Evolutionary conservation across 1,139 yeast species (phyloP), one percentile per base, ranked within the genome.

Genomic region (Hyphopichia fennica): DNA sequence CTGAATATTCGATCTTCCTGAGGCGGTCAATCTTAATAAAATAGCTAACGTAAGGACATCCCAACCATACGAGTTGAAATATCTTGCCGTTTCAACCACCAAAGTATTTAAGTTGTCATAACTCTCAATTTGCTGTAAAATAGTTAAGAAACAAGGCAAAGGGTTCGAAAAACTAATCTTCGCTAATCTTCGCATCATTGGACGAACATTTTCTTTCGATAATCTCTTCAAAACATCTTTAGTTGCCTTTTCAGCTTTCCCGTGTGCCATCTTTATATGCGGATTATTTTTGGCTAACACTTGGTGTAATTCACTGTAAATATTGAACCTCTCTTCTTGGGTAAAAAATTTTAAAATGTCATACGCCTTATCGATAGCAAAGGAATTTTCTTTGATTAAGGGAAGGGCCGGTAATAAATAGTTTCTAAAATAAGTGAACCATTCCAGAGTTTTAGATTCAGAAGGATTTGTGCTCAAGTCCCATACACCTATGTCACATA

Each of bases 61-160:
- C 91, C 96, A 90, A 0, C 91, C 93, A 56, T 86, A 84, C 8
- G 70, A 76, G 43, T 85, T 86, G 59, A 90, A 88, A 54, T 82
- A 86, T 37, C 84, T 71, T 0, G 96, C 91, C 2, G 96, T 82
- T 42, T 85, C 87, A 10, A 89, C 91, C 11, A 93, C 83, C 43
- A 90, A 70, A 36, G 80, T 82, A 41, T 84, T 88, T 50, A 90
- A 77, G 57, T 90, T 93, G 57, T 87, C 96, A 57, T 93, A 95
- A 67, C 96, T 89, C 60, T 95, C 99, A 46, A 93, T 82, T 54
- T 84, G 91, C 43, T 78, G 80, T 22, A 85, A 68, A 33, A 84
- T 73, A 1, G 86, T 77, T 33, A 75, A 63, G 30, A 86, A 78
- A 27, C 95, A 81, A 1, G 96, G 88, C 23, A 93, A 60, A 1